Base-by-base conservation (phyloP, 2,329 filamentous ascomycete genomes). In the Pseudogymnoascus sp. region DNA sequence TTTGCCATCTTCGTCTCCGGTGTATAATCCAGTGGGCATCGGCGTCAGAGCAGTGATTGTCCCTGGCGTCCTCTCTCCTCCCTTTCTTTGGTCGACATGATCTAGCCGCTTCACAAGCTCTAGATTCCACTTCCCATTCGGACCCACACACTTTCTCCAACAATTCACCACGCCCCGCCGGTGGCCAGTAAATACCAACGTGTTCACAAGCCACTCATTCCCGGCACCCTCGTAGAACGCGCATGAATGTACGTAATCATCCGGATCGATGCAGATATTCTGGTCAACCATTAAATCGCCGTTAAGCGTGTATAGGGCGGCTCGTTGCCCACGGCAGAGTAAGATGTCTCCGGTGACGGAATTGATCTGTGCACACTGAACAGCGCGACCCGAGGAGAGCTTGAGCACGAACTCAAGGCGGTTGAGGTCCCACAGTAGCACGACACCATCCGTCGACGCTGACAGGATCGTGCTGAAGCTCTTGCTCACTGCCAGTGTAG, bases 351-450 rank as follows among this genome's bases (percentile, higher is more conserved):
- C 94, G 0, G 89, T 91, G 1, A 93, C 86, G 69, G 96, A 92
- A 71, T 96, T 96, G 73, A 99, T 91, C 9, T 82, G 81, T 0
- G 91, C 90, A 66, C 89, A 93, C 74, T 95, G 84, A 1, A 83
- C 77, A 0, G 79, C 74, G 4, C 82, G 79, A 2, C 79, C 78
- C 14, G 79, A 73, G 0, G 85, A 85, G 20, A 93, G 78, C 72
- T 85, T 88, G 47, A 91, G 84, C 5, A 97, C 86, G 69, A 96
- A 96, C 59, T 91, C 89, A 11, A 91, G 83, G 14, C 90, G 85
- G 72, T 97, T 99, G 3, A 99, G 80, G 72, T 97, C 94, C 94
- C 94, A 99, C 3, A 97, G 78, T 69, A 96, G 86, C 9, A 92
- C 86, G 38, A 90, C 86, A 0, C 92, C 92, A 69, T 96, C 90